Base-by-base conservation (phyloP, 1,284 basidiomycete genomes). In the Acaromyces ingoldii region DNA sequence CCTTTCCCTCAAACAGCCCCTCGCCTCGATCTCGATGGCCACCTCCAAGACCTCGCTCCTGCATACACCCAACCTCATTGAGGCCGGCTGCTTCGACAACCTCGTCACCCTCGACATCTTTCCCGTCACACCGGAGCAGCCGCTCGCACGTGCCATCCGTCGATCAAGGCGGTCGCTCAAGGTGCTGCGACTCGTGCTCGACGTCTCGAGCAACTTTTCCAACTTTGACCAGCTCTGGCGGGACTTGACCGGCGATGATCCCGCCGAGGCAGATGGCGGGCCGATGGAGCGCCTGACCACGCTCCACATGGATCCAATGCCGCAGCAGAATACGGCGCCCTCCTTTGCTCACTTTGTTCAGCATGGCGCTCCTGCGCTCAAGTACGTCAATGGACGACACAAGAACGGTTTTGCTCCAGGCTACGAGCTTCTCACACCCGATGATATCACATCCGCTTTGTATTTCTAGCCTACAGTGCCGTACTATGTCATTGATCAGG, bases 271-370 rank as follows among this genome's bases (percentile, higher is more conserved):
- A 19, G 45, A 38, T 25, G 21, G 21, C 2, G 54, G 44, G 21
- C 22, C 31, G 6, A 31, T 53, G 43, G 42, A 29, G 4, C 33
- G 31, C 3, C 52, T 57, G 13, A 36, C 41, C 4, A 15, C 4
- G 4, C 51, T 57, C 5, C 21, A 41, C 13, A 39, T 53, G 34
- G 51, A 54, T 19, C 55, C 55, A 6, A 37, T 55, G 13, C 51
- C 55, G 4, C 52, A 57, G 24, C 50, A 53, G 28, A 46, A 49
- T 21, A 57, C 55, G 6, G 51, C 55, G 10, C 55, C 55, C 19
- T 49, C 43, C 26, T 57, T 57, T 47, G 36, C 22, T n/a, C 19
- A 37, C 15, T 57, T 57, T 30, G 29, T 57, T 9, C 26, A 34
- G n/a, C n/a, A n/a, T n/a, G 40, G 34, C 10, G 40, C 36, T 37